phyloP scores from a whole-genome alignment of 306 rosid genomes.

The Cyamopsis tetragonoloba region DNA sequence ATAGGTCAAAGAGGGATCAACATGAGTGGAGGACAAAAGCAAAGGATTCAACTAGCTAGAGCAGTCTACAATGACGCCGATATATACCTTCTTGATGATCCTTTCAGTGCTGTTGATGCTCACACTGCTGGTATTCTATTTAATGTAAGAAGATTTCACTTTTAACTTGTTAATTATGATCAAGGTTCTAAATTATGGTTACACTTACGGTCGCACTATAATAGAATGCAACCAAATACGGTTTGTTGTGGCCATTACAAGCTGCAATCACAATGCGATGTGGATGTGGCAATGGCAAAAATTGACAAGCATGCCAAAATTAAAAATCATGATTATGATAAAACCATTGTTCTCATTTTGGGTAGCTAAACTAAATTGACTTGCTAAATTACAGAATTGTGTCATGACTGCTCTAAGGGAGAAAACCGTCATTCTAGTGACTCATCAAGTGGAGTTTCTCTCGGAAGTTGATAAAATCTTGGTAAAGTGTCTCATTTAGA shows the following conservation, averaged over 20 bases:
- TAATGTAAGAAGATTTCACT: constrained; percentile 30
- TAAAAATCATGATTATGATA: too few relatives aligned
- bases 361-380: not conserved
- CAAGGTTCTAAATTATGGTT: too few relatives aligned
- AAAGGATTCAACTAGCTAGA: constrained; percentile 64
- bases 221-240: too few relatives aligned
- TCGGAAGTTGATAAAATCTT: constrained; percentile 50
- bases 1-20: constrained; percentile 78
- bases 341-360: not conserved
- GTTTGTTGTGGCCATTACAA: too few relatives aligned
- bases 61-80: constrained; percentile 66
- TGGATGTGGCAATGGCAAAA: too few relatives aligned
- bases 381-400: constrained; percentile 59
- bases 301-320: too few relatives aligned
- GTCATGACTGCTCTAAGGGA: constrained; percentile 49
- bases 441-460: constrained; percentile 69
- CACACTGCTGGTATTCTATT: constrained; percentile 56
- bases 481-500: constrained; percentile 12
- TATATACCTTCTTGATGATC: constrained; percentile 62
- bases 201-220: too few relatives aligned
- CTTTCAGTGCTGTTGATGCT: constrained; percentile 73
- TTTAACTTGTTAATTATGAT: not conserved
- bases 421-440: constrained; percentile 59
- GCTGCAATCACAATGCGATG: too few relatives aligned
- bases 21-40: constrained; percentile 82